These are phyloP conservation scores for Penicillium nordicum DNA, from an alignment of 2,329 filamentous ascomycete genomes.

Conservation along the genomic window DNA sequence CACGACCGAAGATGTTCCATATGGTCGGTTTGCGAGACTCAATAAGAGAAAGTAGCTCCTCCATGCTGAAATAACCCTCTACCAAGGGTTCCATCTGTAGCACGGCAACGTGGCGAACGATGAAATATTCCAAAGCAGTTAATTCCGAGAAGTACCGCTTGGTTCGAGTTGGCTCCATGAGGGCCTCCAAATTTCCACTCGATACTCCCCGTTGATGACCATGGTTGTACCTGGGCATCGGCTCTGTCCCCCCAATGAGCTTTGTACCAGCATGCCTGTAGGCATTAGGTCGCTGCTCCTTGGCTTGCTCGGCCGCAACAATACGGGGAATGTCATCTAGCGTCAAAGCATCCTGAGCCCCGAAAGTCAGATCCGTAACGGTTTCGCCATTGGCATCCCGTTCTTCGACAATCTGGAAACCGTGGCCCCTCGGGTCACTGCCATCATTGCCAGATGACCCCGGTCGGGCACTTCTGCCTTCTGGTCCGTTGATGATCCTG, in stretches of 20 bases:
- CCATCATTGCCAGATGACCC: conserved; percentile 66
- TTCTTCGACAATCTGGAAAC: conserved; percentile 78
- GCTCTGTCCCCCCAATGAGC: conserved; percentile 56
- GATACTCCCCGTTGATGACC: conserved; percentile 68
- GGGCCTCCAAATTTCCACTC: conserved; percentile 47
- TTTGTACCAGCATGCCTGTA: conserved; percentile 73
- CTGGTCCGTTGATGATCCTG: conserved; percentile 84
- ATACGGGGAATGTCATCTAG: conserved; percentile 95
- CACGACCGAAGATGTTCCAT: conserved; percentile 97
- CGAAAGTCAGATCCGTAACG: conserved; percentile 77
- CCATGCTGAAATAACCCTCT: conserved; percentile 85
- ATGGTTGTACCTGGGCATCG: conserved; percentile 64
- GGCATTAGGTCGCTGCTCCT: conserved; percentile 79
- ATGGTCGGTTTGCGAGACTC: conserved; percentile 91
- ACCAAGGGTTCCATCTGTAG: conserved; percentile 91
- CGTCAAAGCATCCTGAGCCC: conserved; percentile 84
- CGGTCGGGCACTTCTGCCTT: conserved; percentile 64
- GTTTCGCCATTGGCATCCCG: conserved; percentile 65
- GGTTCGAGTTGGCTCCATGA: conserved; percentile 53
- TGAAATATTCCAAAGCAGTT: conserved; percentile 93
- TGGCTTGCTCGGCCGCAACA: conserved; percentile 89
- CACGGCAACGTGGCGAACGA: conserved; percentile 90
- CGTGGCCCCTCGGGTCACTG: conserved; percentile 52
- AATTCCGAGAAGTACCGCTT: conserved; percentile 95
- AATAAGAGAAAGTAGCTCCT: conserved; percentile 87